Percentiles rank a stretch among this genome's conserved stretches.
These are phyloP conservation scores for Globisporangium nagaii DNA, from an alignment of 352 stramenopile species.

Conservation along the genomic window DNA sequence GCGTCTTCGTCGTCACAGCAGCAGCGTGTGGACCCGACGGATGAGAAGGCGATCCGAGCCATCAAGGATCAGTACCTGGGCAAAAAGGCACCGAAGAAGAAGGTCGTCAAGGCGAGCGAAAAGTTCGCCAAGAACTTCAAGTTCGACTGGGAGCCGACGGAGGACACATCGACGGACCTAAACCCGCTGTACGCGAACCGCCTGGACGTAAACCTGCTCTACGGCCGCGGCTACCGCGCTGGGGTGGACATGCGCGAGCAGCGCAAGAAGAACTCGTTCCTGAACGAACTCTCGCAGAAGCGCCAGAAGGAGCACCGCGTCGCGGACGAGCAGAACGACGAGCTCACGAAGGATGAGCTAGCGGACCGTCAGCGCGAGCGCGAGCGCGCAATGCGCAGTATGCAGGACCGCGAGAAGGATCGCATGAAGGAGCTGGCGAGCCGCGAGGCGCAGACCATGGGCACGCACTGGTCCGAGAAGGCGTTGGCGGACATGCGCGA, in stretches of 20 bases:
- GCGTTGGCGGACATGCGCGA: conserved; percentile 91
- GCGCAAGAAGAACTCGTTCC: conserved; percentile 87
- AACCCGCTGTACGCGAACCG: conserved; percentile 90
- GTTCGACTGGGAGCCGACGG: conserved; percentile 91
- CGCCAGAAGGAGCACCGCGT: conserved; percentile 75
- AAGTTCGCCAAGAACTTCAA: conserved; percentile 93
- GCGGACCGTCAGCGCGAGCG: conserved; percentile 60
- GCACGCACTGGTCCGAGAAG: conserved; percentile 94
- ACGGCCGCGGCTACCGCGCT: conserved; percentile 89
- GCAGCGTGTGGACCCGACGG: conserved; percentile 24
- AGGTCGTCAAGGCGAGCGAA: conserved; percentile 88
- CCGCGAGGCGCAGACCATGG: conserved; percentile 66
- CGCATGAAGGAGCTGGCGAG: conserved; percentile 60
- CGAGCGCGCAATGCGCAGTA: conserved; percentile 55
- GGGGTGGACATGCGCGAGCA: conserved; percentile 93
- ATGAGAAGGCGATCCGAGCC: conserved; percentile 71
- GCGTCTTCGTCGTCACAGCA: not conserved
- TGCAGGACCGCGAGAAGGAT: conserved; percentile 64
- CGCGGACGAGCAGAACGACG: conserved; percentile 55
- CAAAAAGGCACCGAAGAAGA: conserved; percentile 84
- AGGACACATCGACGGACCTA: conserved; percentile 89
- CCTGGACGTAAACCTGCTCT: conserved; percentile 89
- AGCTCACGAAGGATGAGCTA: conserved; percentile 57
- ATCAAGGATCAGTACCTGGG: conserved; percentile 90
- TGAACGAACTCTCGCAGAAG: conserved; percentile 85